Percentiles rank a stretch among this genome's conserved stretches.
Evolutionary conservation across 129 eudicot genomes (phyloP).

Genomic region (Lonicera japonica): DNA sequence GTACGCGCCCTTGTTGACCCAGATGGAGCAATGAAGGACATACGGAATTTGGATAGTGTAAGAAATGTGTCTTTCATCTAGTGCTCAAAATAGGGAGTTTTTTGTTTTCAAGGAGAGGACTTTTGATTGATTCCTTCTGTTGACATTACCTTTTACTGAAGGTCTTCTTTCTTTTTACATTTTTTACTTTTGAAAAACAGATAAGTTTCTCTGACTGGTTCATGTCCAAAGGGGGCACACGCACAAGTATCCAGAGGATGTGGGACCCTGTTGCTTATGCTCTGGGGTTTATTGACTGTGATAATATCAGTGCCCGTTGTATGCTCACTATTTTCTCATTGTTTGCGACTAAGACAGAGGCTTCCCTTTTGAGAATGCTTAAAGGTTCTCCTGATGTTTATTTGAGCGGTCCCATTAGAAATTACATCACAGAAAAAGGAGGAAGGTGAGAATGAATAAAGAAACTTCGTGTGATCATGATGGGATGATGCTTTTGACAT

Average conservation of each 20-base stretch:
- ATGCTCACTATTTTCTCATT: conserved; percentile 98
- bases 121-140: not conserved
- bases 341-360: conserved; percentile 98
- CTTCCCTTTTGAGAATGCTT: conserved; percentile 94
- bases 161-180: not conserved
- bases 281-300: conserved; percentile 96
- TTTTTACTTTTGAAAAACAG: conserved; percentile 29
- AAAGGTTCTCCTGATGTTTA: conserved; percentile 98
- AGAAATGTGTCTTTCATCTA: conserved; percentile 14
- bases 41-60: conserved; percentile 79
- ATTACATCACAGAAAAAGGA: conserved; percentile 77
- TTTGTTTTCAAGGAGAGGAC: not conserved
- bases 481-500: not conserved
- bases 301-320: conserved; percentile 97
- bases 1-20: conserved; percentile 97
- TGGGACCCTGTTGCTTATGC: conserved; percentile 99
- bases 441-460: conserved; percentile 60
- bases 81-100: not conserved
- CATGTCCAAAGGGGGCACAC: conserved; percentile 94
- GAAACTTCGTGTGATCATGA: conserved; percentile 8
- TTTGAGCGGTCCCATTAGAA: conserved; percentile 88
- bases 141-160: not conserved
- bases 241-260: conserved; percentile 90
- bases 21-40: conserved; percentile 88
- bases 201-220: conserved; percentile 98